These are phyloP conservation scores for Suhomyces bokatorum DNA, from an alignment of 1,139 yeast species.

Conservation along the genomic window DNA sequence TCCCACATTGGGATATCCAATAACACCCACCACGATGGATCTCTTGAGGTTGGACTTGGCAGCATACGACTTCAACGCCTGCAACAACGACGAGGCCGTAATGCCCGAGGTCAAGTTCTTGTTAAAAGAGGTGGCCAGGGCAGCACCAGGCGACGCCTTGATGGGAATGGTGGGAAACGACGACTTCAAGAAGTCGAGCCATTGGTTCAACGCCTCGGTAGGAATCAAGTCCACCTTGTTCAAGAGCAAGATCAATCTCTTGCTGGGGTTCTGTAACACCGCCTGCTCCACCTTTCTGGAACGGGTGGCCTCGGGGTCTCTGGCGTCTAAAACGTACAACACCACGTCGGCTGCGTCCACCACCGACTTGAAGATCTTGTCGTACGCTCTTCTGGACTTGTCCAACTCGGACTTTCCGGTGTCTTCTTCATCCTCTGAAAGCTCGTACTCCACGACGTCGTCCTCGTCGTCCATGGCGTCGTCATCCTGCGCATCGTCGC, in stretches of 20 bases:
- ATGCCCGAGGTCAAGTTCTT: conserved; percentile 71
- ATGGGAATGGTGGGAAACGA: conserved; percentile 92
- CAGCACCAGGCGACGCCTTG: conserved; percentile 56
- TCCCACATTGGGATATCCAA: conserved; percentile 93
- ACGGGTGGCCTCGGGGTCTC: conserved; percentile 96
- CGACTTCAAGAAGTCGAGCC: conserved; percentile 79
- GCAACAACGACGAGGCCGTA: conserved; percentile 74
- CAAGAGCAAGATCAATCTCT: conserved; percentile 79
- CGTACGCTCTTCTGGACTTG: conserved; percentile 89
- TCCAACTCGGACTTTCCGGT: conserved; percentile 52
- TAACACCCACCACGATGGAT: conserved; percentile 92
- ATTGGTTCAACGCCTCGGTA: conserved; percentile 73
- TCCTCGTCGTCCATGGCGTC: conserved; percentile 49
- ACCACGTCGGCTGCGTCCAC: conserved; percentile 90
- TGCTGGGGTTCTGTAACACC: conserved; percentile 72
- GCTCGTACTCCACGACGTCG: conserved; percentile 46
- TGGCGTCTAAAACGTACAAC: conserved; percentile 89
- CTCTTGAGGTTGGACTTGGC: conserved; percentile 81
- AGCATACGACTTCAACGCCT: conserved; percentile 84
- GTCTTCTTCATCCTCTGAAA: conserved; percentile 42
- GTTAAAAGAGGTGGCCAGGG: conserved; percentile 69
- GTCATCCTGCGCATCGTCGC: conserved; percentile 46
- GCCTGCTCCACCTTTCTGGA: conserved; percentile 90
- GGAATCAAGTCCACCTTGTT: conserved; percentile 95
- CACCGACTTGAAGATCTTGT: conserved; percentile 77